A percentile compares a stretch with the other conserved stretches of the same genome.
These are phyloP conservation scores for Agaricus blazei DNA, from an alignment of 768 basidiomycete species.

Conservation along the genomic window DNA sequence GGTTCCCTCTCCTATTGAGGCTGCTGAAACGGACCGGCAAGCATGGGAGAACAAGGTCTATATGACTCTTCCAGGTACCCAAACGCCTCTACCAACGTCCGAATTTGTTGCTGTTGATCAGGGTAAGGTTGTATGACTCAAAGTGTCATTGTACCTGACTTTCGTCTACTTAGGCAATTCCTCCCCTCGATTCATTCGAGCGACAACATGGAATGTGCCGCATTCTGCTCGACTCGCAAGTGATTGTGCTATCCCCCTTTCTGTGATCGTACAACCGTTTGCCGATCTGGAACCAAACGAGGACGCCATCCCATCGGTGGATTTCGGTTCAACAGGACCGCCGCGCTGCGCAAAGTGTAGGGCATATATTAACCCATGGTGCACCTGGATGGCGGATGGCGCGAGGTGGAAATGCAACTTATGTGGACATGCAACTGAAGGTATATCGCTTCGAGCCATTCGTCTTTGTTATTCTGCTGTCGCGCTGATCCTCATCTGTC, in stretches of 20 bases:
- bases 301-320: conserved; percentile 74
- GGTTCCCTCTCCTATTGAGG: conserved; percentile 86
- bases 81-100: conserved; percentile 80
- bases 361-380: conserved; percentile 94
- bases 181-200: conserved; percentile 83
- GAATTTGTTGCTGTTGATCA: conserved; percentile 91
- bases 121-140: conserved; percentile 33
- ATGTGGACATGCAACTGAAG: conserved; percentile 78
- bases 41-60: conserved; percentile 72
- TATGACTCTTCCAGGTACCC: conserved; percentile 49
- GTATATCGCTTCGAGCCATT: conserved; percentile 37
- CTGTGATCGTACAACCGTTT: conserved; percentile 86
- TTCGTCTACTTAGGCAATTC: conserved; percentile 63
- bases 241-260: conserved; percentile 82
- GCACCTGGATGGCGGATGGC: conserved; percentile 77
- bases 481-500: not conserved
- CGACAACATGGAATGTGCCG: conserved; percentile 89
- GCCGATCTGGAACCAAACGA: conserved; percentile 75
- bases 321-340: conserved; percentile 68
- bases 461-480: conserved; percentile 3
- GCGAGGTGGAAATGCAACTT: conserved; percentile 90
- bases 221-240: conserved; percentile 70
- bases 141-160: not conserved
- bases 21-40: conserved; percentile 73
- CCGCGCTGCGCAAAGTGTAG: conserved; percentile 81